Base-by-base conservation (phyloP, 352 stramenopile species). In the Pythium biforme region DNA sequence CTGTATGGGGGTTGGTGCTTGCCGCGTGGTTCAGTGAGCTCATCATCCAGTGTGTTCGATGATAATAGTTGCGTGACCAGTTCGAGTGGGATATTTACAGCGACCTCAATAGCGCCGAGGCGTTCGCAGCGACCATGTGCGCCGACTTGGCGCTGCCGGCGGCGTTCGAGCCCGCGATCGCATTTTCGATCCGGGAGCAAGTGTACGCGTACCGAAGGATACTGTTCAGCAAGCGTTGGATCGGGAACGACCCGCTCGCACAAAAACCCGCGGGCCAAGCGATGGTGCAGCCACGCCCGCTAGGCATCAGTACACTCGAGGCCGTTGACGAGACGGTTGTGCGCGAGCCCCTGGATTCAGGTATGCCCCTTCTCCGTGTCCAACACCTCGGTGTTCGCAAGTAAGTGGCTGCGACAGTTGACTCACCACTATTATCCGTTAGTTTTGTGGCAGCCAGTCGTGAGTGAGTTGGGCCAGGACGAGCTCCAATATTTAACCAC, bases 31-130 rank as follows among this genome's bases (percentile, higher is more conserved):
- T 10, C 14, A 37, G 31, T 11, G 39, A 43, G 39, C 15, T 45
- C 39, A 45, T 8, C 31, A 10, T 17, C 15, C 19, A 23, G 14
- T 47, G 40, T 7, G 7, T 9, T 45, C 15, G 15, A 20, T 17
- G 3, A 14, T 8, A 4, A 19, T 56, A 92, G 83, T 64, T 92
- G 4, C 81, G 77, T 10, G 83, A 92, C 65, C 83, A 91, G 59
- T 89, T 92, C 27, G 83, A 92, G 55, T 92, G 83, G 83, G 81
- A 92, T 52, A 81, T 90, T 31, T 79, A 69, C 33, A 83, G 77
- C 39, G 69, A 80, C 48, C 83, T 74, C 43, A 58, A 63, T 37
- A 69, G 77, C 8, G 74, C 73, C 5, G 71, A 90, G 48, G 55
- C 55, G 7, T 92, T 92, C 61, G 81, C 83, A 1, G 62, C 46